phyloP scores from a whole-genome alignment of 2,329 filamentous ascomycete genomes.

The Cladosporium sp. region DNA sequence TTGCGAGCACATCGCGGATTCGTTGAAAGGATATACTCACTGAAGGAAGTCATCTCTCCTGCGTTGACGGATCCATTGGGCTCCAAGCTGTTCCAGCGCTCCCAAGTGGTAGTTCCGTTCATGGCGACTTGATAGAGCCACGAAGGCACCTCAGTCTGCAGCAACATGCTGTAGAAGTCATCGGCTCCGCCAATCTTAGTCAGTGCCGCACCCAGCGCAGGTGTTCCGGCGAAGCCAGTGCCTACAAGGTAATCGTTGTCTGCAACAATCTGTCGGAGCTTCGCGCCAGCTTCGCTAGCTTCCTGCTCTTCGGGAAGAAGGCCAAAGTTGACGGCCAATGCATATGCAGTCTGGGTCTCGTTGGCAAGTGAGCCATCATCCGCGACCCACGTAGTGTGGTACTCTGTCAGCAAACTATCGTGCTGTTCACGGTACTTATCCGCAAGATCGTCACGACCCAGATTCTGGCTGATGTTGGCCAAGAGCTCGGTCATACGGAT shows the following conservation, averaged over 20 bases:
- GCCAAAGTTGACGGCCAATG: slow-evolving; percentile 31
- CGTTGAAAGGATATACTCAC: slow-evolving; percentile 31
- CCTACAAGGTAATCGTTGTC: slow-evolving; percentile 34
- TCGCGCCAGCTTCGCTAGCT: slow-evolving; percentile 22
- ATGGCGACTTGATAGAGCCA: slow-evolving; percentile 53
- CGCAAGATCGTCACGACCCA: slow-evolving; percentile 28
- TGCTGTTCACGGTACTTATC: slow-evolving; percentile 24
- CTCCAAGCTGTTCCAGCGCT: slow-evolving; percentile 53
- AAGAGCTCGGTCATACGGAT: slow-evolving; percentile 38
- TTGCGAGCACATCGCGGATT: slow-evolving; percentile 22
- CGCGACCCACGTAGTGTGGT: slow-evolving; percentile 35
- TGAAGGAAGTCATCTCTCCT: slow-evolving; percentile 48
- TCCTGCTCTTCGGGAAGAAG: slow-evolving; percentile 27
- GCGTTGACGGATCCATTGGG: slow-evolving; percentile 48
- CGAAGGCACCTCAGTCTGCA: slow-evolving; percentile 47
- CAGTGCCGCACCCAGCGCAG: slow-evolving; percentile 18
- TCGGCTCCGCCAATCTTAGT: slow-evolving; percentile 22
- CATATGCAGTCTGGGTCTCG: slow-evolving; percentile 38
- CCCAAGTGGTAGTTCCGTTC: slow-evolving; percentile 53
- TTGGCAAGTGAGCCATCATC: slow-evolving; percentile 31
- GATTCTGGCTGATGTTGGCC: slow-evolving; percentile 30
- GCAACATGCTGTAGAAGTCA: slow-evolving; percentile 49
- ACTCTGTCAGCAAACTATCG: slow-evolving; percentile 28
- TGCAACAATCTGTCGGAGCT: slow-evolving; percentile 29
- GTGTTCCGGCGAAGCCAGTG: slow-evolving; percentile 63